Base-by-base conservation (phyloP, 129 eudicot species). In the Solidago caesia region DNA sequence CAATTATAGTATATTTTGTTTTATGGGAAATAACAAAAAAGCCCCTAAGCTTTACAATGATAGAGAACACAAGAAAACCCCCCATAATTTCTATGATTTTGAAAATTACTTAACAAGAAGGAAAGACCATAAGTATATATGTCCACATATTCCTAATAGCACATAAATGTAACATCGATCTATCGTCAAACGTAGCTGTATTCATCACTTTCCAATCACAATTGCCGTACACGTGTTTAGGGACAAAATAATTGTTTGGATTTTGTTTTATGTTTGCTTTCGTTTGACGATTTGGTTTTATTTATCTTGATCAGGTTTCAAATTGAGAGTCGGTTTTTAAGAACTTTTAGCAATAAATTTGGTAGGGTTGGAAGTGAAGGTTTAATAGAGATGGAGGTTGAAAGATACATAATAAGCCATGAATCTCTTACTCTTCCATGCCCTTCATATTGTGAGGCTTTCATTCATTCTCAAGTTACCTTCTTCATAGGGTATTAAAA, bases 141-240 rank as follows among this genome's bases (percentile, higher is more conserved):
- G 57, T 39, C 60, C 64, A 16, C 16, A 57, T 67, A 62, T 39
- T 16, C 70, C 41, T 72, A 67, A 60, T 61, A 27, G 11, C 21
- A 49, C 64, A 60, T 60, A 51, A 77, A 12, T 68, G 63, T 76
- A 79, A 33, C 39, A 33, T 33, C 44, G 5, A 64, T 64, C 15
- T 12, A 13, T 61, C 74, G 21, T 79, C 53, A 9, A 10, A 71
- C 68, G 51, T 64, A 64, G 55, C 13, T 14, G 82, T 70, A 43
- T 44, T 61, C 33, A 12, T 39, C 6, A 12, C 63, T 43, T 67
- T 77, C 70, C 33, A 8, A 46, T 65, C 39, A 13, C 45, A 21
- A 56, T 45, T 67, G 73, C 21, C 74, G 64, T 73, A 79, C 83
- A 79, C 83, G 83, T 79, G 83, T 79, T 39, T n/a, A 73, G 44